These are phyloP conservation scores for Tricholoma furcatifolium DNA, from an alignment of 768 basidiomycete genomes.

Conservation along the genomic window DNA sequence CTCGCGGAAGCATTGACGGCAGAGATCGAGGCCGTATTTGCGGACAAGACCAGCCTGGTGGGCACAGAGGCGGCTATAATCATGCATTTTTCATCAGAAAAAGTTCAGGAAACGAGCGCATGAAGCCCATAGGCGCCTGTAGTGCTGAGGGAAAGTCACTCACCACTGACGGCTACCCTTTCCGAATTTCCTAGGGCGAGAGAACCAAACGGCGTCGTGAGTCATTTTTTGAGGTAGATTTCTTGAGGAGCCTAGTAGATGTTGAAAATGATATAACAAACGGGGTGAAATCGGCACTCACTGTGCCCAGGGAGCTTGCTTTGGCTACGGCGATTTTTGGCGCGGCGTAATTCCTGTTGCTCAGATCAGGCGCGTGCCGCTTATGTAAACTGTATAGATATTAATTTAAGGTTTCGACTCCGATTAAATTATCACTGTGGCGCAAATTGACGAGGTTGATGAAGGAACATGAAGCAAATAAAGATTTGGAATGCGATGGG, in stretches of 20 bases:
- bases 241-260: conserved; percentile 17
- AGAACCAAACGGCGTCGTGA: conserved; percentile 98
- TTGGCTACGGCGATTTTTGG: conserved; percentile 15
- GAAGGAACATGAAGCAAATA: too few species aligned
- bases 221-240: conserved; percentile 63
- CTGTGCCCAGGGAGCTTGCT: conserved; percentile 24
- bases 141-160: conserved; percentile 25
- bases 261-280: conserved; percentile 1
- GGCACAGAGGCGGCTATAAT: conserved; percentile 83
- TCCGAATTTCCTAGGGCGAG: conserved; percentile 91
- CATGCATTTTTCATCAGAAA: background rate
- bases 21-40: conserved; percentile 95
- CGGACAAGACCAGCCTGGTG: conserved; percentile 98
- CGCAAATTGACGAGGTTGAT: too few species aligned
- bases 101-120: background rate
- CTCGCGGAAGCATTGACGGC: conserved; percentile 98
- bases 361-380: conserved; percentile 15
- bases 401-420: conserved; percentile 33
- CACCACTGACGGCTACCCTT: conserved; percentile 96
- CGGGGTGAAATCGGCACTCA: conserved; percentile 21
- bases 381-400: conserved; percentile 42
- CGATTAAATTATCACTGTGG: conserved; percentile 11
- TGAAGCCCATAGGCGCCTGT: too few species aligned
- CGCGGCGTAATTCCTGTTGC: conserved; percentile 11
- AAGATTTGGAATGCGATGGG: too few species aligned